Base-by-base conservation (phyloP, 208 protist genomes). In the Trypanosoma theileri region DNA sequence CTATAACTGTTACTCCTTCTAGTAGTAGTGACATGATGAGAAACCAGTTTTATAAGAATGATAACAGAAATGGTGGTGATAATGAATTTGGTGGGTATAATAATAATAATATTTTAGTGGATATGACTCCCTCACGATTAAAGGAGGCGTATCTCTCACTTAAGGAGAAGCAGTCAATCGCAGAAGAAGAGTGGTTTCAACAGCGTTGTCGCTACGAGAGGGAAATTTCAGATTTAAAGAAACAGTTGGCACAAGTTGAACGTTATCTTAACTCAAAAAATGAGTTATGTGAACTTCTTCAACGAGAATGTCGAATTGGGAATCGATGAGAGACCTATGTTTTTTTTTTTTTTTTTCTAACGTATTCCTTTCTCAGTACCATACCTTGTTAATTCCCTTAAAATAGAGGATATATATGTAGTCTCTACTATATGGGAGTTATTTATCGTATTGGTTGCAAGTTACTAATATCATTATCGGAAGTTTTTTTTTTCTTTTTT, bases 321-420 rank as follows among this genome's bases (percentile, higher is more conserved):
- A 12, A 31, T 16, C 41, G 55, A 7, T 6, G 16, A 28, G 9
- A 64, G 13, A 16, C 19, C 1, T 13, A 16, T 3, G n/a, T n/a
- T 48, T 59, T 48, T 17, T 67, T 66, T 42, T 64, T 31, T 59
- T 48, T 17, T 67, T 66, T 42, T 64, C 19, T 56, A 35, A 35
- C 28, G 28, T 6, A 35, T 35, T 35, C 28, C 28, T 35, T n/a
- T n/a, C n/a, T n/a, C n/a, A n/a, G n/a, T n/a, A n/a, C n/a, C n/a
- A n/a, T n/a, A n/a, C n/a, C n/a, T n/a, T n/a, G n/a, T n/a, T n/a
- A n/a, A n/a, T n/a, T n/a, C n/a, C n/a, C n/a, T n/a, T n/a, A n/a
- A n/a, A n/a, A n/a, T n/a, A n/a, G n/a, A n/a, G n/a, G n/a, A n/a
- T n/a, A n/a, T n/a, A n/a, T n/a, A n/a, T n/a, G n/a, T n/a, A n/a